These are phyloP conservation scores for Chlorella vulgaris DNA, from an alignment of 139 green algal genomes.

Conservation along the genomic window DNA sequence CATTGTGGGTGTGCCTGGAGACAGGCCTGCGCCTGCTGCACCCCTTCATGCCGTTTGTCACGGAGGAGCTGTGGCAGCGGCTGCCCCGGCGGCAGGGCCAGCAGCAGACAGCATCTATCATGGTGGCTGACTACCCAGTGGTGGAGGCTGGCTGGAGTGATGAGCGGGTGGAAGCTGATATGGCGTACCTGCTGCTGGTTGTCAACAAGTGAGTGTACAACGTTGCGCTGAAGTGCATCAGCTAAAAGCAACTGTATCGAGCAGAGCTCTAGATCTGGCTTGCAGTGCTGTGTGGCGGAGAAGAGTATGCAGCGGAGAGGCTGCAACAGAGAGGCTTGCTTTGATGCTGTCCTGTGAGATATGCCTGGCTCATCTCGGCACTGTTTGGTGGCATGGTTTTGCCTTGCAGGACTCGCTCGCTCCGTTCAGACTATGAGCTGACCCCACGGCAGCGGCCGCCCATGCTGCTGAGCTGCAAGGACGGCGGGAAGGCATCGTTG, in stretches of 20 bases:
- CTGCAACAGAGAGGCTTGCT: no score
- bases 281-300: no score
- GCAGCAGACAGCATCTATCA: constrained; percentile 68
- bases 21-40: constrained; percentile 80
- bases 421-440: constrained; percentile 85
- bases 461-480: constrained; percentile 66
- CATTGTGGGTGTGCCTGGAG: constrained; percentile 88
- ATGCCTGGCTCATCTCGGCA: no score
- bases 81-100: constrained; percentile 56
- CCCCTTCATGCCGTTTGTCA: constrained; percentile 85
- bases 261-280: no score
- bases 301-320: no score
- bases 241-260: no score
- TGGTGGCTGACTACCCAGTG: constrained; percentile 81
- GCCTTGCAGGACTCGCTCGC: constrained; percentile 41
- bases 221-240: no score
- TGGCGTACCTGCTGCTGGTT: constrained; percentile 57
- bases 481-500: constrained; percentile 35
- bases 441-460: constrained; percentile 73
- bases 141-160: constrained; percentile 52
- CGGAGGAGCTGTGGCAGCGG: constrained; percentile 80
- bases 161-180: constrained; percentile 67
- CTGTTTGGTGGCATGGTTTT: no score
- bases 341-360: neutral
- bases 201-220: constrained; percentile 38